These are phyloP conservation scores for Parachaetomium inaequale DNA, from an alignment of 495 filamentous ascomycete genomes.

Conservation along the genomic window DNA sequence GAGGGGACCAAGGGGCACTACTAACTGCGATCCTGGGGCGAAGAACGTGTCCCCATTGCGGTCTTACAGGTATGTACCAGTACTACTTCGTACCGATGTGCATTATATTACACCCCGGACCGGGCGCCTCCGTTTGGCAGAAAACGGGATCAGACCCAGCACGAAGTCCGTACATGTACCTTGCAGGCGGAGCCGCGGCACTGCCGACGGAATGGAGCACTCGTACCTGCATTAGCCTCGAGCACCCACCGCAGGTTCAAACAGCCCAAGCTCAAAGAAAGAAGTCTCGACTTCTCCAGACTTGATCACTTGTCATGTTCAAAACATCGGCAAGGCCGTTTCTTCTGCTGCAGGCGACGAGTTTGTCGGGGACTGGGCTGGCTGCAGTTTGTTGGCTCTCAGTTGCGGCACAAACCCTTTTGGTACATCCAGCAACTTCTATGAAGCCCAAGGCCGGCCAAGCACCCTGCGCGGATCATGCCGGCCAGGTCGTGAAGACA, in stretches of 20 bases:
- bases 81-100: too few relatives aligned
- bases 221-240: slow-evolving; percentile 19
- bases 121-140: background rate
- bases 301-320: background rate
- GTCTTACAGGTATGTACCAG: too few relatives aligned
- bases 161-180: slow-evolving; percentile 1
- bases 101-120: too few relatives aligned
- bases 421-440: background rate
- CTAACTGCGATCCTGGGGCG: background rate
- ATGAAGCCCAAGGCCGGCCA: background rate
- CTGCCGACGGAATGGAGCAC: background rate
- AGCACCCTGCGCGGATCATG: background rate
- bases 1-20: background rate
- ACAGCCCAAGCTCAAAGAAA: background rate
- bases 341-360: background rate
- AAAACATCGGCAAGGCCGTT: background rate
- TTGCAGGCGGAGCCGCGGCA: slow-evolving; percentile 18
- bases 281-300: background rate
- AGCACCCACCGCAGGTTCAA: too few relatives aligned
- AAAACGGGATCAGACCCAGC: background rate
- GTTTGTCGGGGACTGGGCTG: background rate
- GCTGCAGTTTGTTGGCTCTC: slow-evolving; percentile 2
- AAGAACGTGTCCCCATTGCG: background rate
- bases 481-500: background rate
- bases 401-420: background rate